Base-by-base conservation (phyloP, 352 stramenopile genomes). In the Thraustochytrium sp. region DNA sequence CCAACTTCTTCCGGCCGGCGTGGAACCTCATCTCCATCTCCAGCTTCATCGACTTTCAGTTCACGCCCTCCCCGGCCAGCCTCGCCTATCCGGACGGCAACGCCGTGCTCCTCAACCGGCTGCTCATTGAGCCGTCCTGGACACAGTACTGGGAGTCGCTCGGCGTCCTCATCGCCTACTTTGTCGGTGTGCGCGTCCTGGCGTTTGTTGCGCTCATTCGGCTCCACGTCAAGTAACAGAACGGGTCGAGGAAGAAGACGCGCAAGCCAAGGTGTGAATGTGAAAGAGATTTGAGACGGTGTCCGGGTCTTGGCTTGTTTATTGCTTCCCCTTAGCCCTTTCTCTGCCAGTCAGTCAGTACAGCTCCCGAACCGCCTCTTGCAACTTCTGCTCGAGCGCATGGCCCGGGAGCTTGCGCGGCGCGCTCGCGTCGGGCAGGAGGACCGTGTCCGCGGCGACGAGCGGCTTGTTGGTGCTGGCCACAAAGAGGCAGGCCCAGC, bases 1-100 rank as follows among this genome's bases (percentile, higher is more conserved):
- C 63, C 26, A 76, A 76, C 46, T 76, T 76, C 56, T 76, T 76
- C 63, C 62, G n/a, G 11, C 42, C 37, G 5, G 37, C 42, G 26
- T 76, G 63, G 63, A 26, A 34, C 40, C 26, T 55, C 29, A 16
- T 76, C 46, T 56, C 62, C 63, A 76, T 76, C 9, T 26, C 63
- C 42, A 36, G 63, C 34, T 76, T 76, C 42, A 56, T 56, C 63
- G 31, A 53, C 29, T 76, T 76, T 61, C 8, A 76, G 1, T 53
- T 56, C 26, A 26, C 42, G 9, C 29, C 8, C 18, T 18, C 29
- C 8, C 18, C 8, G 29, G 23, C 18, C n/a, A 31, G 9, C 9
- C 46, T 53, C 46, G 46, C 63, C 16, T 72, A 46, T 26, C 9
- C n/a, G 4, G 46, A 44, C 26, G 59, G 59, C 11, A 44, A 72